phyloP scores from a whole-genome alignment of 805 yeast genomes.

The Ogataea salicorniae region DNA sequence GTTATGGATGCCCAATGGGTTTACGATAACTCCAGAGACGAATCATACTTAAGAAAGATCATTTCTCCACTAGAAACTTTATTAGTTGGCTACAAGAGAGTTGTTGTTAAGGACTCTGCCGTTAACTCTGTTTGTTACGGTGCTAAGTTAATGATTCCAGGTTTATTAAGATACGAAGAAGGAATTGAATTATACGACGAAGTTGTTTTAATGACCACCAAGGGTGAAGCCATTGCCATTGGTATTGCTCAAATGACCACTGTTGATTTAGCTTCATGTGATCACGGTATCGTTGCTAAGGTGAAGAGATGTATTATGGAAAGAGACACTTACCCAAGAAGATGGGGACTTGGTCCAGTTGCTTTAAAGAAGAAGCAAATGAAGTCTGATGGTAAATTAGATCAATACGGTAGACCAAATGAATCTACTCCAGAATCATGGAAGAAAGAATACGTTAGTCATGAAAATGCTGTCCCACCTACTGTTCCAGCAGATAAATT shows the following conservation, averaged over 20 bases:
- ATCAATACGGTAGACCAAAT: slow-evolving; percentile 88
- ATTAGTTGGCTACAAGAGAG: slow-evolving; percentile 91
- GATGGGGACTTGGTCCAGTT: slow-evolving; percentile 99
- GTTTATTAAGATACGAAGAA: slow-evolving; percentile 93
- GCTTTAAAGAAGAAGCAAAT: slow-evolving; percentile 98
- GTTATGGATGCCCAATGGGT: slow-evolving; percentile 98
- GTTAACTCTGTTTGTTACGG: slow-evolving; percentile 98
- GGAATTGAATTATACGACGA: slow-evolving; percentile 97
- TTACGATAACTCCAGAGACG: slow-evolving; percentile 96
- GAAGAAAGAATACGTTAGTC: slow-evolving; percentile 80
- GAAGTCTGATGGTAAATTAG: slow-evolving; percentile 95
- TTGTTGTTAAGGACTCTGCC: slow-evolving; percentile 87
- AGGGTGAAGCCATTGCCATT: slow-evolving; percentile 98
- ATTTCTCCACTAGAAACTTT: slow-evolving; percentile 93
- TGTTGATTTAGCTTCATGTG: slow-evolving; percentile 92
- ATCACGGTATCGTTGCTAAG: slow-evolving; percentile 97
- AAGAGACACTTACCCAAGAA: slow-evolving; percentile 97
- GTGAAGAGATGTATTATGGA: slow-evolving; percentile 99
- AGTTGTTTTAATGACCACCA: slow-evolving; percentile 95
- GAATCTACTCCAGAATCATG: slow-evolving; percentile 92
- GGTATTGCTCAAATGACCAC: slow-evolving; percentile 99
- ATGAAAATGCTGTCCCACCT: slow-evolving; percentile 57
- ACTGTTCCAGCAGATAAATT: slow-evolving; percentile 52
- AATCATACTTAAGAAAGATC: slow-evolving; percentile 87
- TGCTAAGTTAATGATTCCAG: slow-evolving; percentile 98